phyloP scores from a whole-genome alignment of 1,284 basidiomycete genomes.

The Ustilago shanxiensis region DNA sequence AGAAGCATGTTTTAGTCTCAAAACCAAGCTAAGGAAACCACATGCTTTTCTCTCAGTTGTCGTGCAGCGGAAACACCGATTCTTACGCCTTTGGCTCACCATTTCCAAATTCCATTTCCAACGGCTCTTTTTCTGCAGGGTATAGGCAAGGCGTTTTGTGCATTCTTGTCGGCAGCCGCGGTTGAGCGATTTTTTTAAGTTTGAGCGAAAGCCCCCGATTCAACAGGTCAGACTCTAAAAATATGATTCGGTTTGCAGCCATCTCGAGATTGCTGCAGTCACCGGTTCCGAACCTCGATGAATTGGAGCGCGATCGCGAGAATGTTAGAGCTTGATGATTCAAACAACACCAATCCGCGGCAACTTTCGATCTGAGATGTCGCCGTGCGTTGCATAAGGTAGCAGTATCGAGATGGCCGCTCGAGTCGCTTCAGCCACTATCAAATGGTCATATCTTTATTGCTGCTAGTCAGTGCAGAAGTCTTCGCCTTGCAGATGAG shows the following conservation, averaged over 20 bases:
- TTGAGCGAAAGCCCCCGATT: background rate
- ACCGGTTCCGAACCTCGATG: background rate
- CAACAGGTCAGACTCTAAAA: background rate
- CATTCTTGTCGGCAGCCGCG: conserved; percentile 14
- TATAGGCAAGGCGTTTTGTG: too few relatives aligned
- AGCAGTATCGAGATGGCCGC: too few relatives aligned
- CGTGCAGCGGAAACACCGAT: background rate
- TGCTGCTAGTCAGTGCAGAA: too few relatives aligned
- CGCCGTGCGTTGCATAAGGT: too few relatives aligned
- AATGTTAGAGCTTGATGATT: too few relatives aligned
- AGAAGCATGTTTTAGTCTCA: conserved; percentile 5
- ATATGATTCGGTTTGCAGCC: background rate
- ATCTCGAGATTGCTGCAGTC: background rate
- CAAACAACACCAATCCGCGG: too few relatives aligned
- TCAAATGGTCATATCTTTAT: too few relatives aligned
- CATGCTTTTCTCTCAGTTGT: background rate
- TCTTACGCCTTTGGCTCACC: too few relatives aligned
- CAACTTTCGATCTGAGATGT: too few relatives aligned
- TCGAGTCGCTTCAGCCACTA: too few relatives aligned
- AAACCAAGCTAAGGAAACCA: conserved; percentile 2
- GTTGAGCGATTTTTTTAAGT: conserved; percentile 5
- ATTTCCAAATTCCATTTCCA: too few relatives aligned
- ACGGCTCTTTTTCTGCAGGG: conserved; percentile 2
- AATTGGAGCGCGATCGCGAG: background rate
- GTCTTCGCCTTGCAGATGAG: too few relatives aligned